Evolutionary conservation across 2,329 filamentous ascomycete genomes (phyloP).

Genomic region (Rutstroemia sydowiana): DNA sequence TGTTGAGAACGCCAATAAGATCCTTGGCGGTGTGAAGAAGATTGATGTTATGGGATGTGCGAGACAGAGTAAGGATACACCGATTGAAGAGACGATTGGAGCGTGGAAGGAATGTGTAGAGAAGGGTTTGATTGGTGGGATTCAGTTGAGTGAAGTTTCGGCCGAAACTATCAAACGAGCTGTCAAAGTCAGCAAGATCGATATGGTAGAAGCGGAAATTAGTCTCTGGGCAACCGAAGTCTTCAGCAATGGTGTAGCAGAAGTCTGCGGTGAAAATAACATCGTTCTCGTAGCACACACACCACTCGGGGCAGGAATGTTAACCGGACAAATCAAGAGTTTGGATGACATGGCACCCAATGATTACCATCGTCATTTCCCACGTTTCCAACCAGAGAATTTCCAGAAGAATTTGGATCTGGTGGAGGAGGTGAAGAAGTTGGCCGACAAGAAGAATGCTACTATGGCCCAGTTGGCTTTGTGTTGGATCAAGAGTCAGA

Average conservation of each 20-base stretch:
- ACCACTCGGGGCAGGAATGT: constrained; percentile 58
- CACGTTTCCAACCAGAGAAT: constrained; percentile 54
- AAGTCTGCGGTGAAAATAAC: constrained; percentile 48
- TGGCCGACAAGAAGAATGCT: constrained; percentile 52
- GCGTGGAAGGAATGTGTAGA: constrained; percentile 29
- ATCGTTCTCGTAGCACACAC: constrained; percentile 58
- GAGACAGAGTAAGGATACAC: constrained; percentile 37
- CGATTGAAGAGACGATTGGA: constrained; percentile 31
- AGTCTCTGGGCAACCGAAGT: neutral
- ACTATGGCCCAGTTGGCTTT: constrained; percentile 30
- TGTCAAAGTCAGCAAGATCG: constrained; percentile 30
- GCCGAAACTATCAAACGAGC: constrained; percentile 34
- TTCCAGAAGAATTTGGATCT: constrained; percentile 59
- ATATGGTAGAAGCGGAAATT: constrained; percentile 36
- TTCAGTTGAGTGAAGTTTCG: constrained; percentile 35
- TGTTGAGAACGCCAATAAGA: constrained; percentile 45
- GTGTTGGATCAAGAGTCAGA: constrained; percentile 2
- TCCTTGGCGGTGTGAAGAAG: constrained; percentile 37
- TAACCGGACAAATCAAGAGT: constrained; percentile 43
- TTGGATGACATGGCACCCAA: constrained; percentile 45
- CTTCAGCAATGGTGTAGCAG: constrained; percentile 28
- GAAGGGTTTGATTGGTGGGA: constrained; percentile 35
- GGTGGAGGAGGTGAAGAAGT: constrained; percentile 44
- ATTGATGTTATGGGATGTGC: constrained; percentile 46
- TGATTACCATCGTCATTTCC: constrained; percentile 42